phyloP scores from a whole-genome alignment of 2,329 filamentous ascomycete species.

The Pseudogymnoascus sp. region DNA sequence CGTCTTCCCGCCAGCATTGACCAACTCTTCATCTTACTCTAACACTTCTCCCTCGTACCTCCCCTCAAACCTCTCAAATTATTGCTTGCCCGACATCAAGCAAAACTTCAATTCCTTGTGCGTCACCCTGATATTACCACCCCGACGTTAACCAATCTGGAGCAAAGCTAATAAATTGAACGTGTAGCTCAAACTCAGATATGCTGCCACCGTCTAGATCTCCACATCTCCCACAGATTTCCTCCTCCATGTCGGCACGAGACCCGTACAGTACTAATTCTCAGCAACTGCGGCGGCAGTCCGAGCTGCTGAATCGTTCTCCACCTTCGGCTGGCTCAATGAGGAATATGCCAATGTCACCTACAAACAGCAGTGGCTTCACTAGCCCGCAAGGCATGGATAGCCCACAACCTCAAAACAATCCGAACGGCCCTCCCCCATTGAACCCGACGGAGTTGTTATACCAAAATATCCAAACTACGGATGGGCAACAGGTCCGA shows the following conservation, averaged over 20 bases:
- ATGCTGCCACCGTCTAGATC: constrained; percentile 28
- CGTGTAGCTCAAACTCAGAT: constrained; percentile 18
- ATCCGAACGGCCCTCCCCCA: constrained; percentile 26
- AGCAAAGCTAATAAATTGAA: neutral
- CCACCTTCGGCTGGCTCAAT: constrained; percentile 24
- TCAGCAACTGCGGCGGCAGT: constrained; percentile 23
- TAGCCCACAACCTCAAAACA: constrained; percentile 13
- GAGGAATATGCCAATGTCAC: constrained; percentile 28
- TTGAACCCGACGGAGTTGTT: constrained; percentile 33
- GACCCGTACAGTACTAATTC: constrained; percentile 27
- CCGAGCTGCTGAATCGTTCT: constrained; percentile 27
- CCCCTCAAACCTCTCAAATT: constrained; percentile 21
- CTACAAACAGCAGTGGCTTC: constrained; percentile 28
- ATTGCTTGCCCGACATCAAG: constrained; percentile 30
- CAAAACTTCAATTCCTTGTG: constrained; percentile 20
- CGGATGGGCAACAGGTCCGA: constrained; percentile 42
- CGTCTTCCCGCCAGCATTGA: constrained; percentile 25
- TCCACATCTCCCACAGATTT: constrained; percentile 26
- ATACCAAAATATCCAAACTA: constrained; percentile 39
- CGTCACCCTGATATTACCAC: neutral
- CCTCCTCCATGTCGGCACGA: constrained; percentile 25
- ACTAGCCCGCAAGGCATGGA: constrained; percentile 30
- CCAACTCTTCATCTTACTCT: constrained; percentile 26
- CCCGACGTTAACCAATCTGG: neutral
- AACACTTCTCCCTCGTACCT: constrained; percentile 25